Evolutionary conservation across 768 basidiomycete species (phyloP), one percentile per base, ranked within the genome.

Genomic region (Xerocomellus amylosporus): DNA sequence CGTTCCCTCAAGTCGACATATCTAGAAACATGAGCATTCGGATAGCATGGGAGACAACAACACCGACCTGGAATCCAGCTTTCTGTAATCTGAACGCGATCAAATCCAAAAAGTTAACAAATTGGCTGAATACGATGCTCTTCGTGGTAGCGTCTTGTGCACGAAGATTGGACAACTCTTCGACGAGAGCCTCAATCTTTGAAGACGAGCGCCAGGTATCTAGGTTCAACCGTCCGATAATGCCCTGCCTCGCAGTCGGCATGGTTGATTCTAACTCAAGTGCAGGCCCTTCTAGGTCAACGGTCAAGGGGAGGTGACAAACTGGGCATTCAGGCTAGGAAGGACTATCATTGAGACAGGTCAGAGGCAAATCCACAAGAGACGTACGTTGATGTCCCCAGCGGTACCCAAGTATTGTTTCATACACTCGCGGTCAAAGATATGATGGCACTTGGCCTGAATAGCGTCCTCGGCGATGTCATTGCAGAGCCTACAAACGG

Each of bases 401-500:
- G 82, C 79, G 2, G 86, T 81, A 59, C 90, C 82, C 45, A 98
- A 78, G 67, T 98, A 98, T 69, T 95, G 93, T 64, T 83, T 86
- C 71, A 99, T 95, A 64, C 97, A 99, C 67, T 94, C 91, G 51
- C 97, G 83, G 68, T 98, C 94, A 64, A 97, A 99, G 58, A 97
- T 87, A 66, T 99, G 97, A 38, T 82, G 84, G 67, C 97, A 99
- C 62, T 86, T 90, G 24, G 93, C 87, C 66, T 92, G 85, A 58
- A 99, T 98, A 4, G 97, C 93, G 64, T 99, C 97, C 72, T 99
- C 97, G 0, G 93, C 96, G 38, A 97, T 79, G 62, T 99, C 97
- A 63, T 93, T 92, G 72, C 97, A 99, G n/a, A 99, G 74, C 51
- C 97, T 81, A 66, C 97, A 99, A 8, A 98, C 82, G 0, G 90